These are phyloP conservation scores for Arthrobotrys conoides DNA, from an alignment of 2,329 filamentous ascomycete species.

Conservation along the genomic window DNA sequence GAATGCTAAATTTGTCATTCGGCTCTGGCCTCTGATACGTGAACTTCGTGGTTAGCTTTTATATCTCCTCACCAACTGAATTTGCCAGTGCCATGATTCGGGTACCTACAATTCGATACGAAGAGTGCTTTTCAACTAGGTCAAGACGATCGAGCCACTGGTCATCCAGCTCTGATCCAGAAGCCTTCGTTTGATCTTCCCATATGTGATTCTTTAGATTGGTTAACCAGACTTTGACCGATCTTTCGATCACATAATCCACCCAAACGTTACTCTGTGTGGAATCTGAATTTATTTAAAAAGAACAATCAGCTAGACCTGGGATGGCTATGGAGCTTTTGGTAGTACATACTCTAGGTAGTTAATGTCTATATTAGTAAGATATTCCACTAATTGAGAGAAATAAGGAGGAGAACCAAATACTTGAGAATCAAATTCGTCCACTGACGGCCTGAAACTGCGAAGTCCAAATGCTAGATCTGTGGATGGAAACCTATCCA, in stretches of 20 bases:
- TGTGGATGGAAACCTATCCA: slow-evolving; percentile 3
- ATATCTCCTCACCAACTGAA: background rate
- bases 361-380: background rate
- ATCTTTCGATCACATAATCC: slow-evolving; percentile 11
- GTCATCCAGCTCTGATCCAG: background rate
- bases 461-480: slow-evolving; percentile 14
- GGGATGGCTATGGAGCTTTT: too few species aligned
- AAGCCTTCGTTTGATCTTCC: slow-evolving; percentile 6
- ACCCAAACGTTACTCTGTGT: slow-evolving; percentile 10
- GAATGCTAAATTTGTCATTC: slow-evolving; percentile 27
- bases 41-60: background rate
- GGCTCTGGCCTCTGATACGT: slow-evolving; percentile 8
- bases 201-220: slow-evolving; percentile 8
- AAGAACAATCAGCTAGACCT: background rate
- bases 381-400: too few species aligned
- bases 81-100: background rate
- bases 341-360: background rate
- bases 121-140: background rate
- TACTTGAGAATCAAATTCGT: slow-evolving; percentile 18
- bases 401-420: too few species aligned
- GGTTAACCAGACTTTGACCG: slow-evolving; percentile 15
- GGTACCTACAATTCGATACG: slow-evolving; percentile 7
- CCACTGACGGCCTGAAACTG: background rate
- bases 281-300: background rate
- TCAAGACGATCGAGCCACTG: slow-evolving; percentile 14